A percentile compares a stretch with the other conserved stretches of the same genome.
Evolutionary conservation across 108 stramenopile genomes (phyloP).

Genomic region (Cyclotella choctawhatcheeana): DNA sequence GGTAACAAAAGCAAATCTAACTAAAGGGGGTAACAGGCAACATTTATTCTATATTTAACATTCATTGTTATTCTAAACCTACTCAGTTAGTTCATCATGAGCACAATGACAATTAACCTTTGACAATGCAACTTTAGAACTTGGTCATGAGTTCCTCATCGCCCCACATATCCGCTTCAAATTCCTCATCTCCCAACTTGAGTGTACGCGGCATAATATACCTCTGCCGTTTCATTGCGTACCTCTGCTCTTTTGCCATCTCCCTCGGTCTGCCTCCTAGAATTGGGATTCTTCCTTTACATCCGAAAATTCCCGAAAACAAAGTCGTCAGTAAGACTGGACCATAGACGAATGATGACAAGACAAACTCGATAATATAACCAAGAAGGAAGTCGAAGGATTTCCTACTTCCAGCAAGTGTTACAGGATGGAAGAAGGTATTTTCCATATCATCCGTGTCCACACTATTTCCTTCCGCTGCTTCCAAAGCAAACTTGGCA

Average conservation of each 20-base stretch:
- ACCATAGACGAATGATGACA: conserved; percentile 72
- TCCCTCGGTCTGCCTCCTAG: conserved; percentile 71
- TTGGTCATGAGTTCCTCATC: conserved; percentile 41
- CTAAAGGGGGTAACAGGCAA: too few relatives aligned
- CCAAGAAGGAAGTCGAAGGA: conserved; percentile 64
- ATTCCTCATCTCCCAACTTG: conserved; percentile 45
- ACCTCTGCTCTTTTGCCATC: conserved; percentile 43
- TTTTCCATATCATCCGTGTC: conserved; percentile 16
- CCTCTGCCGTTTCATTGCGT: conserved; percentile 41
- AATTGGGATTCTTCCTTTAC: conserved; percentile 55
- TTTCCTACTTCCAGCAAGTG: conserved; percentile 31
- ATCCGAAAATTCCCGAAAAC: conserved; percentile 68
- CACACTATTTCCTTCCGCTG: not conserved
- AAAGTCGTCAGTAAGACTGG: conserved; percentile 64
- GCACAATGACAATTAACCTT: not conserved
- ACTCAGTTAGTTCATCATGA: too few relatives aligned
- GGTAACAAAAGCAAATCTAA: too few relatives aligned
- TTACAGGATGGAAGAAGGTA: conserved; percentile 37
- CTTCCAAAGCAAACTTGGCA: not conserved
- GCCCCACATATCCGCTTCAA: conserved; percentile 43
- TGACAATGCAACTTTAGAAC: conserved; percentile 19
- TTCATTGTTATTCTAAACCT: too few relatives aligned
- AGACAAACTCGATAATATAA: conserved; percentile 66
- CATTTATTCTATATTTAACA: too few relatives aligned
- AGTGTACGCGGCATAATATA: conserved; percentile 42